Evolutionary conservation across 2,329 filamentous ascomycete genomes (phyloP).

Genomic region (Fonsecaea monophora): DNA sequence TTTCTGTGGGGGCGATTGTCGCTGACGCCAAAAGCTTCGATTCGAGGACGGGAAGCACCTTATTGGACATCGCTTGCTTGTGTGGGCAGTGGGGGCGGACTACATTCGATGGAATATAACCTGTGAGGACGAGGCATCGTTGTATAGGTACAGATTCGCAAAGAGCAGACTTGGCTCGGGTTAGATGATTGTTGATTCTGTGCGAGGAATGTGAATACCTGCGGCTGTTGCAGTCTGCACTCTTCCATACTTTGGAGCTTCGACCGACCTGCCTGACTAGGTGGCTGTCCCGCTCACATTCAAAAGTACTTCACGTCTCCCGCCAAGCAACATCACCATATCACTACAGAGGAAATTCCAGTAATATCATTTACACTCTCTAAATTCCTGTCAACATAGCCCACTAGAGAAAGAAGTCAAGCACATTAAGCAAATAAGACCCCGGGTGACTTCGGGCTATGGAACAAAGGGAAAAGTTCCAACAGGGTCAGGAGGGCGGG

Average conservation of each 20-base stretch:
- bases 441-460: not conserved
- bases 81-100: not conserved
- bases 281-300: not conserved
- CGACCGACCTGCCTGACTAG: not conserved
- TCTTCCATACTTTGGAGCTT: not conserved
- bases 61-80: conserved; percentile 8
- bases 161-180: not conserved
- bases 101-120: not conserved
- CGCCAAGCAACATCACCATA: not conserved
- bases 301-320: not conserved
- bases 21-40: conserved; percentile 2
- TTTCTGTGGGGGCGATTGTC: conserved; percentile 3
- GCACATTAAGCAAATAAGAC: not conserved
- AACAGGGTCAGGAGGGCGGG: conserved; percentile 1
- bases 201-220: not conserved
- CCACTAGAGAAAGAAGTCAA: not conserved
- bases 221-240: not conserved
- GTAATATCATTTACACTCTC: not conserved
- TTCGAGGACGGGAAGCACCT: not conserved
- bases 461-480: not conserved
- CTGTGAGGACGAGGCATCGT: not conserved
- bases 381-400: not conserved
- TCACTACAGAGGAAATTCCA: not conserved
- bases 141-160: not conserved
- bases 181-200: not conserved